Conservation (phyloP, 371 early-diverging fungal species). For the Rhizopus delemar region DNA sequence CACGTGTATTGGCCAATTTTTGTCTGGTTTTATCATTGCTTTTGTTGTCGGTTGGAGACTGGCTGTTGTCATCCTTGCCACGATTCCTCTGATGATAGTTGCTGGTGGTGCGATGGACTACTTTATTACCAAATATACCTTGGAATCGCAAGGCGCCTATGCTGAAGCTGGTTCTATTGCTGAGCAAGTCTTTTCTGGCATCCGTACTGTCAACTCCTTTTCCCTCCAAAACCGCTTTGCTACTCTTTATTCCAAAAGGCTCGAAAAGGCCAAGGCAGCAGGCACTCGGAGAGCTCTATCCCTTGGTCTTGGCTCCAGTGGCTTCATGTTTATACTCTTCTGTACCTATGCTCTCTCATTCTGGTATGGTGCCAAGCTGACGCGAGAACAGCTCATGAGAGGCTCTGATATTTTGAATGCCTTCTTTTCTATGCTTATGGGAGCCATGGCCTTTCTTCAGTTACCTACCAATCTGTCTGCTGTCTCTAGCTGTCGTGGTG, state of each 20-base stretch:
- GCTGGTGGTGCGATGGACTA: constrained; percentile 67
- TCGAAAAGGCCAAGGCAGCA: constrained; percentile 57
- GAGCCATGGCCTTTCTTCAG: constrained; percentile 45
- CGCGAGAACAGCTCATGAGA: constrained; percentile 44
- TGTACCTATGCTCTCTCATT: constrained; percentile 72
- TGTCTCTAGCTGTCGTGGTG: constrained; percentile 64
- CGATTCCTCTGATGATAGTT: constrained; percentile 60
- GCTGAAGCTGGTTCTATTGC: constrained; percentile 49
- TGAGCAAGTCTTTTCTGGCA: constrained; percentile 74
- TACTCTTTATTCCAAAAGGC: constrained; percentile 57
- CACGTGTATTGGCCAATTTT: constrained; percentile 66
- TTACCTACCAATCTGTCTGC: constrained; percentile 62
- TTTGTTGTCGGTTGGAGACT: constrained; percentile 84
- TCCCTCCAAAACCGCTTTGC: constrained; percentile 73
- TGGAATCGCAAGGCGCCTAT: constrained; percentile 41
- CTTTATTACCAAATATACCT: constrained; percentile 54
- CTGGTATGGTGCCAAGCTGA: constrained; percentile 73
- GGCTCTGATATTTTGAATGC: constrained; percentile 62
- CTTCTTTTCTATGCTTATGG: constrained; percentile 71
- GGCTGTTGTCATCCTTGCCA: constrained; percentile 70
- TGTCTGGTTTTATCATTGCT: constrained; percentile 83
- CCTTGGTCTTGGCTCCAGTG: constrained; percentile 62
- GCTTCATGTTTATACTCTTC: constrained; percentile 66
- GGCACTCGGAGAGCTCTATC: constrained; percentile 57
- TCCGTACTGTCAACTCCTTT: constrained; percentile 88